Base-by-base conservation (phyloP, 768 basidiomycete genomes). In the Suillus plorans region DNA sequence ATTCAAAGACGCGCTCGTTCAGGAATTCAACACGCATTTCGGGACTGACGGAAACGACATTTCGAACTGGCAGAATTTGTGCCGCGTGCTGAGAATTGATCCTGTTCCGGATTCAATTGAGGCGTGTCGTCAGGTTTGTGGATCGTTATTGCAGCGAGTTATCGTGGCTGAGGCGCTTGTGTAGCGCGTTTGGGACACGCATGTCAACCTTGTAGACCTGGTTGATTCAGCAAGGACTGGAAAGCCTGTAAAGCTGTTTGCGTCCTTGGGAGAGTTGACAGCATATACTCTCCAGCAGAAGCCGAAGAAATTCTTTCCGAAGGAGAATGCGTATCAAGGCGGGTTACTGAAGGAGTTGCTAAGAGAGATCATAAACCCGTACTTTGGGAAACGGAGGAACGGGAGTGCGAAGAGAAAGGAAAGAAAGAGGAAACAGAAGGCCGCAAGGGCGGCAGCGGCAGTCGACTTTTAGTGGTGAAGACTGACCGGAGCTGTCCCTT, bases 181-280 rank as follows among this genome's bases (percentile, higher is more conserved):
- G 0, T 28, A 59, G 58, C 4, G 41, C 41, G 63, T 76, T 2
- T 65, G 67, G 64, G 69, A 68, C 16, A 69, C 70, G 0, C 69
- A 74, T 20, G 71, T 79, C 56, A 77, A 80, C 47, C 67, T 78
- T 10, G 68, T 75, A 20, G 74, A 79, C 52, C 70, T 79, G 37
- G 56, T 79, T 20, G 66, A 76, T n/a, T 60, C 69, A 0, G 64
- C 39, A 1, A 64, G 68, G 22, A 66, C 64, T 1, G 65, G 69
- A 4, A 31, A 50, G 0, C 63, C 63, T 4, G 71, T 78, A 1
- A 53, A 16, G 2, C 47, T 45, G 8, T 80, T 79, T 65, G 3
- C 36, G 13, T 67, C 69, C 0, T 66, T 73, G 39, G 55, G 39
- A 0, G 64, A 69, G 12, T 71, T 79, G 1, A 69, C 63, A 7